A percentile compares a stretch with the other conserved stretches of the same genome.
Conservation (phyloP, 176 grass and related monocot genomes). For the Carex scoparia region DNA sequence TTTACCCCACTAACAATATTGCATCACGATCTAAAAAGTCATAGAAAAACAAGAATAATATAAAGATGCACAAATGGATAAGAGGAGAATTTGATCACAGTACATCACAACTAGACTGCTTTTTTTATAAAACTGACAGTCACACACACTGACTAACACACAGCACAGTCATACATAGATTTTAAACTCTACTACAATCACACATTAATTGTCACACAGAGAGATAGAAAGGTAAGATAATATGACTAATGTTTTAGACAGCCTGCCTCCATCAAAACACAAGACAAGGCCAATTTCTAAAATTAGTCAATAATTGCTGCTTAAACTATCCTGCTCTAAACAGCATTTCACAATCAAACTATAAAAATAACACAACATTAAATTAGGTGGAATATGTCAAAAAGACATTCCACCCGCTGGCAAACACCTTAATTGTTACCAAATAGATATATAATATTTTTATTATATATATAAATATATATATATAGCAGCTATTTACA, state of each 20-base stretch:
- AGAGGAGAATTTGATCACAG: neutral
- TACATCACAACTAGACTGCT: neutral
- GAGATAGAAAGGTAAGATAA: neutral
- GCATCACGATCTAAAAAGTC: neutral
- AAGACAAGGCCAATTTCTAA: slow-evolving; percentile 2
- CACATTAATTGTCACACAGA: neutral
- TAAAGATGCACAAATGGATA: neutral
- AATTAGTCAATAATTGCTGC: slow-evolving; percentile 21
- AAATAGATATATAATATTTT: neutral
- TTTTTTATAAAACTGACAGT: neutral
- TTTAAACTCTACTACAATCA: neutral
- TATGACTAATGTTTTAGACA: slow-evolving; percentile 7
- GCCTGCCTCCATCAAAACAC: slow-evolving; percentile 17
- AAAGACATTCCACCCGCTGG: slow-evolving; percentile 9
- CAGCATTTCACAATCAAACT: slow-evolving; percentile 13
- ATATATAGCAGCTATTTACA: slow-evolving; percentile 22
- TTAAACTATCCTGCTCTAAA: slow-evolving; percentile 11
- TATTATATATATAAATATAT: neutral
- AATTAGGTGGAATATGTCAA: slow-evolving; percentile 17
- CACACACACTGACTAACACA: neutral
- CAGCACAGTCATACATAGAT: neutral
- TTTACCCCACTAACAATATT: neutral
- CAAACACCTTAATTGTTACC: slow-evolving; percentile 18
- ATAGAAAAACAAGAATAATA: neutral
- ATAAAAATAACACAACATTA: slow-evolving; percentile 2